Percentiles rank a stretch among this genome's conserved stretches.
These are phyloP conservation scores for Cladosporium colombiae DNA, from an alignment of 2,329 filamentous ascomycete genomes.

Conservation along the genomic window DNA sequence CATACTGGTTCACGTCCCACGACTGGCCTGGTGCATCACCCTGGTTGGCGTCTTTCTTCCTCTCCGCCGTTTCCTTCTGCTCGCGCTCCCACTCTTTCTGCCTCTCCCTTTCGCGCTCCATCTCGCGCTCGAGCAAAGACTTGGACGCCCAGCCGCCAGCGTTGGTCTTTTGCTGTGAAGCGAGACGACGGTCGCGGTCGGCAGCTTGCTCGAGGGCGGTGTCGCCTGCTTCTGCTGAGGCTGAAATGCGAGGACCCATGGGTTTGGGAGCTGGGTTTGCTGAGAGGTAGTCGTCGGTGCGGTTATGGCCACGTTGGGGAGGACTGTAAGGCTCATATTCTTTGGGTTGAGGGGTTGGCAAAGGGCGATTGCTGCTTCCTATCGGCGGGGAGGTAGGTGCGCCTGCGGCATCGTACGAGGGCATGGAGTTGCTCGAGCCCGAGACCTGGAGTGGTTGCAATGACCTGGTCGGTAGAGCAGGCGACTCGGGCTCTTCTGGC, in stretches of 20 bases:
- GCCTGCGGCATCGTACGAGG: slow-evolving; percentile 19
- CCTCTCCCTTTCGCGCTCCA: slow-evolving; percentile 75
- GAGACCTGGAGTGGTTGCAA: slow-evolving; percentile 22
- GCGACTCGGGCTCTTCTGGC: slow-evolving; percentile 16
- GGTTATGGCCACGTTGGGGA: slow-evolving; percentile 37
- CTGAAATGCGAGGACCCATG: slow-evolving; percentile 40
- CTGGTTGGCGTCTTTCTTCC: slow-evolving; percentile 56
- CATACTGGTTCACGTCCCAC: slow-evolving; percentile 78
- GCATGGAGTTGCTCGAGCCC: slow-evolving; percentile 24
- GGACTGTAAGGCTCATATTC: slow-evolving; percentile 29
- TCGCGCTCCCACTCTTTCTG: slow-evolving; percentile 79
- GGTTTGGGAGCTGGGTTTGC: slow-evolving; percentile 54
- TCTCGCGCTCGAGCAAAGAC: slow-evolving; percentile 74
- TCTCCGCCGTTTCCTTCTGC: slow-evolving; percentile 64
- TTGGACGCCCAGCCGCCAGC: slow-evolving; percentile 65
- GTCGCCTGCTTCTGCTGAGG: slow-evolving; percentile 52
- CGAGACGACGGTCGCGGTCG: slow-evolving; percentile 61
- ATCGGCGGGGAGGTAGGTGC: slow-evolving; percentile 26
- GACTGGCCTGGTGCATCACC: slow-evolving; percentile 67
- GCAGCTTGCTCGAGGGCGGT: slow-evolving; percentile 50
- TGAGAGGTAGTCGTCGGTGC: slow-evolving; percentile 61
- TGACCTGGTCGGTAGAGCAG: slow-evolving; percentile 8
- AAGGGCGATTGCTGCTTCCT: slow-evolving; percentile 29
- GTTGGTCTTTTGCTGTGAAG: slow-evolving; percentile 62
- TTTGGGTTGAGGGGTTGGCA: slow-evolving; percentile 29